These are phyloP conservation scores for Podospora australis DNA, from an alignment of 495 filamentous ascomycete genomes.

Conservation along the genomic window DNA sequence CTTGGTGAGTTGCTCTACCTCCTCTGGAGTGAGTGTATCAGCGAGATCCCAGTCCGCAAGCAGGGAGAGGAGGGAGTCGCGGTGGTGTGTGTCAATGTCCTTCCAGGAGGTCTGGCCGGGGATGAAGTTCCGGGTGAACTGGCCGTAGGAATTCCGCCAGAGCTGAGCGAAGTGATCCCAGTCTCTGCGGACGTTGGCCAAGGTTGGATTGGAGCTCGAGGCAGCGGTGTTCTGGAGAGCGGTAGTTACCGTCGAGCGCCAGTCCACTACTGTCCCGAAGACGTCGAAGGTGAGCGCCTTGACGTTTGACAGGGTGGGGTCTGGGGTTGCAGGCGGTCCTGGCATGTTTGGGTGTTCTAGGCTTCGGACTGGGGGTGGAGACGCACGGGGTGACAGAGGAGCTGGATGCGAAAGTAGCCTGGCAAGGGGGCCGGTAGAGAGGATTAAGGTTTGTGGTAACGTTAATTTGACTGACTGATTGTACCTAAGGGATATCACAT, in stretches of 20 bases:
- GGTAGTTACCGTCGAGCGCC: conserved; percentile 54
- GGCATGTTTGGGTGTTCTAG: too few relatives aligned
- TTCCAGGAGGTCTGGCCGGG: conserved; percentile 42
- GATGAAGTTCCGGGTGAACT: conserved; percentile 51
- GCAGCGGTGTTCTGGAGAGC: conserved; percentile 45
- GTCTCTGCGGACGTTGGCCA: conserved; percentile 40
- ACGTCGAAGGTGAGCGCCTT: conserved; percentile 52
- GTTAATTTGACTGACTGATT: too few relatives aligned
- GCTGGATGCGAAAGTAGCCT: too few relatives aligned
- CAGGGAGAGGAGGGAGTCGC: conserved; percentile 50
- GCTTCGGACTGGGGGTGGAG: too few relatives aligned
- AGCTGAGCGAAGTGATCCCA: conserved; percentile 59
- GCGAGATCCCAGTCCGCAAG: conserved; percentile 49
- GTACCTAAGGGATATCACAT: too few relatives aligned
- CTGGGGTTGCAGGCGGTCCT: too few relatives aligned
- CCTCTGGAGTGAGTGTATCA: conserved; percentile 41
- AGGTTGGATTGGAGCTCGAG: conserved; percentile 22
- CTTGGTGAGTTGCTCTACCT: conserved; percentile 50
- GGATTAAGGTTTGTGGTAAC: too few relatives aligned
- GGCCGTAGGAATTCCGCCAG: conserved; percentile 59
- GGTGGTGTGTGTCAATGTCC: conserved; percentile 63
- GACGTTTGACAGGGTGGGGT: conserved; percentile 11
- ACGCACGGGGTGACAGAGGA: too few relatives aligned
- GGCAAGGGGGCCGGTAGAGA: too few relatives aligned
- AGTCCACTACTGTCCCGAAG: conserved; percentile 75